A percentile compares a stretch with the other conserved stretches of the same genome.
Conservation (phyloP, 345 rosid genomes). For the Eutrema yunnanense region DNA sequence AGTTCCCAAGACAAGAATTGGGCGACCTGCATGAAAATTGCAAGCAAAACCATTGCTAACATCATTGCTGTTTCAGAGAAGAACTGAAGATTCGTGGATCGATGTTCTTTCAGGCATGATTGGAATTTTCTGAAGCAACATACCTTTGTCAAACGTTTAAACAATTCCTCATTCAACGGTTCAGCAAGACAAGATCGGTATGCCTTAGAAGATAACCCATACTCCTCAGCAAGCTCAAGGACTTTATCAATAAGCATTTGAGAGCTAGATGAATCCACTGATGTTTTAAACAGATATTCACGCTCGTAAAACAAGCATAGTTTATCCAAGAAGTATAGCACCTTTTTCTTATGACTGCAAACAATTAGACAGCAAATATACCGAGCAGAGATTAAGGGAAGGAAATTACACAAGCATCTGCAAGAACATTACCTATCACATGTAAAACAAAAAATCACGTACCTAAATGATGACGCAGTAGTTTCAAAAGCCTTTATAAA, state of each 20-base stretch:
- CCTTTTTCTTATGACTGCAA: slow-evolving; percentile 74
- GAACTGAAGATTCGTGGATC: background rate
- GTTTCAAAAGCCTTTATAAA: slow-evolving; percentile 62
- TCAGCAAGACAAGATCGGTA: slow-evolving; percentile 48
- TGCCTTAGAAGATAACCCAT: slow-evolving; percentile 58
- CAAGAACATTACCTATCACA: slow-evolving; percentile 11
- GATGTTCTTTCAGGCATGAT: slow-evolving; percentile 9
- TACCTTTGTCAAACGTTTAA: slow-evolving; percentile 58
- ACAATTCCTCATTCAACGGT: slow-evolving; percentile 40
- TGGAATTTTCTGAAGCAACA: background rate
- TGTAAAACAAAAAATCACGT: slow-evolving; percentile 27
- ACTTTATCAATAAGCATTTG: slow-evolving; percentile 56
- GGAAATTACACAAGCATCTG: background rate
- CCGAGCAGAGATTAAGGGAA: slow-evolving; percentile 1
- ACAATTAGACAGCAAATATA: slow-evolving; percentile 22
- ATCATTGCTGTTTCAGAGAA: background rate
- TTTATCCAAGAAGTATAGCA: slow-evolving; percentile 66
- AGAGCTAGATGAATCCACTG: slow-evolving; percentile 40
- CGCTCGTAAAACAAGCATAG: slow-evolving; percentile 71
- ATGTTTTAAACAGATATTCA: slow-evolving; percentile 43
- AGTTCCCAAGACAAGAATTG: slow-evolving; percentile 54
- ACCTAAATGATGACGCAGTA: slow-evolving; percentile 74
- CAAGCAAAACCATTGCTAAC: slow-evolving; percentile 7
- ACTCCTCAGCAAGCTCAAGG: slow-evolving; percentile 74
- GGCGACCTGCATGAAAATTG: slow-evolving; percentile 47